Evolutionary conservation across 345 rosid species (phyloP), one percentile per base, ranked within the genome.

Genomic region (Rhodomyrtus tomentosa): DNA sequence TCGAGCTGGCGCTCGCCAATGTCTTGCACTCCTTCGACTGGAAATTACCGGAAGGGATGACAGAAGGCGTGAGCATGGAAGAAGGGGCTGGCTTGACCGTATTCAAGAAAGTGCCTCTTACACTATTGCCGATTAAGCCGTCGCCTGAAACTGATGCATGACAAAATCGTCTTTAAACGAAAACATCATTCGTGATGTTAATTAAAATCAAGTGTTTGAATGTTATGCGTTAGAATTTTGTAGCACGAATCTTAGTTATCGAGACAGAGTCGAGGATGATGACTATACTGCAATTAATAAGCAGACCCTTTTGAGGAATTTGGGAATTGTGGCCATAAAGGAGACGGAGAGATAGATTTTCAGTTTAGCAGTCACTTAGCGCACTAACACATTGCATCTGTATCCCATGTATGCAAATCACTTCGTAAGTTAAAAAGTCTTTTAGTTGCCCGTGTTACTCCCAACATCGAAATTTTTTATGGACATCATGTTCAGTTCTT

Each of bases 1-100:
- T 85, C 20, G 94, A 90, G 90, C 29, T 87, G 45, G 82, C 86
- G 48, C 89, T 91, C 13, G 93, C 92, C 0, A 90, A 89, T 85
- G 40, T 92, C 58, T 55, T 89, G 83, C 88, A 88, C 45, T 52
- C 74, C 40, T 92, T 92, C 73, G 84, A 91, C 21, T 91, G 94
- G 94, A 73, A 85, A 14, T 38, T 92, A 49, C 93, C 93, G 7
- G 14, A 82, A 14, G 87, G 84, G 20, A 86, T 84, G 89, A 58
- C 10, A 51, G 81, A 53, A 84, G 90, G 89, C 24, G 38, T 90
- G 4, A 86, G 85, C 56, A 89, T 91, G 90, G 91, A 90, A 22
- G 92, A 92, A 85, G 54, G 85, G 72, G 83, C 88, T 81, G 91
- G 91, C 29, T 80, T 91, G 24, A 73, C 83, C 10, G 84, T 87